Percentiles rank a stretch among this genome's conserved stretches.
Conservation (phyloP, 371 early-diverging fungal genomes). For the Smittium culicis region DNA sequence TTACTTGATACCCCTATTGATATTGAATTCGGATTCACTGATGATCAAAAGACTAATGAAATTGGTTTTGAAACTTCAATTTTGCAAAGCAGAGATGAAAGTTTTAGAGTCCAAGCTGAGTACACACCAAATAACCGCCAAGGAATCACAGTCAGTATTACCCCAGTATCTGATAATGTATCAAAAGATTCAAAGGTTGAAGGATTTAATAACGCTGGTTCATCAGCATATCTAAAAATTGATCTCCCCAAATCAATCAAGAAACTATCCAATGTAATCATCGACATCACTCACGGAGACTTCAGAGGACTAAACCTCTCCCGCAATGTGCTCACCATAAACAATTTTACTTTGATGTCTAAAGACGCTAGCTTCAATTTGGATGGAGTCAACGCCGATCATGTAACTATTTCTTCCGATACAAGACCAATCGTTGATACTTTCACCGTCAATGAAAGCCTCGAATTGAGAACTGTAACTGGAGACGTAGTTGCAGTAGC, state of each 20-base stretch:
- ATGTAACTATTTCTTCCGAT: background rate
- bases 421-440: background rate
- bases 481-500: background rate
- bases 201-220: background rate
- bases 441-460: background rate
- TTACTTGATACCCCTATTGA: background rate
- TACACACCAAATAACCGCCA: background rate
- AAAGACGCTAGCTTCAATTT: background rate
- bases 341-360: background rate
- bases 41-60: background rate
- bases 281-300: background rate
- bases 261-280: background rate
- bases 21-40: background rate
- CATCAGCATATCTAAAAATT: background rate
- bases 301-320: background rate
- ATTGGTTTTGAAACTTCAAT: background rate
- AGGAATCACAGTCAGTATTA: background rate
- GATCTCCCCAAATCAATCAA: background rate
- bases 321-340: background rate
- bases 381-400: background rate
- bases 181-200: background rate
- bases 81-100: background rate
- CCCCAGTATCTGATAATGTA: background rate
- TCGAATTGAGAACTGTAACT: background rate
- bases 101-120: background rate